Base-by-base conservation (phyloP, 768 basidiomycete species). In the Boletus rufocinnamomeus region DNA sequence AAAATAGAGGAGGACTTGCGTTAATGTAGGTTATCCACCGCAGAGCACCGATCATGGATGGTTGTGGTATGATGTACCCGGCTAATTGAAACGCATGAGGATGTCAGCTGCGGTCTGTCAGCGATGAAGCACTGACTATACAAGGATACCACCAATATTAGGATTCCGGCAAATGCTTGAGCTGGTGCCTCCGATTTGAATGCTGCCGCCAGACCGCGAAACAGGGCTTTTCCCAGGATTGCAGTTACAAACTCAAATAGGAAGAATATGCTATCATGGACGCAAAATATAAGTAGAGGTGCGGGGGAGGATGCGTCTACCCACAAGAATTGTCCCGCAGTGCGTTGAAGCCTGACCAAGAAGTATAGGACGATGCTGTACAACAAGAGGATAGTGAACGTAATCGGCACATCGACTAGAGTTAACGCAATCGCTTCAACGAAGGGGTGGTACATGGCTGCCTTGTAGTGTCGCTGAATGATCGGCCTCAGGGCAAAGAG, bases 221-320 rank as follows among this genome's bases (percentile, higher is more conserved):
- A 95, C 79, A 87, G 86, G 0, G 84, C 85, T 69, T 87, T 87
- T 82, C 93, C 88, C 9, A 85, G 73, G 25, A 91, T 52, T 35
- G 85, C 79, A 58, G 85, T 80, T 4, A 77, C 71, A 52, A 84
- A 77, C n/a, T 84, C 63, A 58, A 86, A 82, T 23, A 91, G 67
- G 67, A 82, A 80, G 69, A 80, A 85, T 25, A 78, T 82, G 67
- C 87, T 88, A 14, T 43, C 11, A 34, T 1, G 21, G 6, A 30
- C 16, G 13, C 19, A 3, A 56, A 13, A 27, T 9, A n/a, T 56
- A 1, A 65, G 59, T 7, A 44, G 14, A 70, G 55, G 60, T 71
- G 2, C 6, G 7, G 1, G 28, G 7, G 7, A 56, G 27, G 23
- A 27, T n/a, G 23, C 2, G 3, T 37, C 8, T 71, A 74, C 85